phyloP scores from a whole-genome alignment of 2,329 filamentous ascomycete genomes.

The Xylaria sp. region DNA sequence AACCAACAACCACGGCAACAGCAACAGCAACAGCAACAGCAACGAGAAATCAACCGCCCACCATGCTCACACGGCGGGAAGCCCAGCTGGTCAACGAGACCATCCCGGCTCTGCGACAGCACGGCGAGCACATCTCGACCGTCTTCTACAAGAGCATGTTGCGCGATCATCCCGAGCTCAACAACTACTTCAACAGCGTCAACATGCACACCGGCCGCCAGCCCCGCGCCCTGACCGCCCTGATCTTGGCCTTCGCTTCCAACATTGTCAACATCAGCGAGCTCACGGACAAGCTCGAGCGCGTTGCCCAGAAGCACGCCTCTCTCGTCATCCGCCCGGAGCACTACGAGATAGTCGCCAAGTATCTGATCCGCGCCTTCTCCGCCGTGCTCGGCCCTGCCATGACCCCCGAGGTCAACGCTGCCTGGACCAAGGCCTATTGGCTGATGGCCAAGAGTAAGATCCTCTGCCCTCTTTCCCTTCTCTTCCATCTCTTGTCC shows the following conservation, averaged over 20 bases:
- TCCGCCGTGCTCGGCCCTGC: slow-evolving; percentile 72
- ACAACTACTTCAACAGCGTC: slow-evolving; percentile 76
- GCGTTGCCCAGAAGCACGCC: slow-evolving; percentile 77
- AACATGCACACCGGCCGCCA: slow-evolving; percentile 73
- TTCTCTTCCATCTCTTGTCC: too few relatives aligned
- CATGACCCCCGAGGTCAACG: slow-evolving; percentile 71
- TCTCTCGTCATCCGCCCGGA: slow-evolving; percentile 75
- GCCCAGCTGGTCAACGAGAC: slow-evolving; percentile 75
- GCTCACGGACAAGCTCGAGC: slow-evolving; percentile 64
- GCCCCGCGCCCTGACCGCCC: slow-evolving; percentile 68
- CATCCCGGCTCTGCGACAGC: slow-evolving; percentile 73
- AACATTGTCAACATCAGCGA: slow-evolving; percentile 74
- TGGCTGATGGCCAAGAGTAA: slow-evolving; percentile 73
- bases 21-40: not conserved
- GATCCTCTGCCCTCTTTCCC: not conserved
- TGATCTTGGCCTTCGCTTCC: slow-evolving; percentile 76
- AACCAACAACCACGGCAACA: not conserved
- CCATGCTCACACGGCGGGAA: slow-evolving; percentile 64
- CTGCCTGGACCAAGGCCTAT: slow-evolving; percentile 78
- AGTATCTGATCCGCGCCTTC: slow-evolving; percentile 75
- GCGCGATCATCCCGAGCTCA: slow-evolving; percentile 71
- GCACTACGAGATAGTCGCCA: slow-evolving; percentile 77
- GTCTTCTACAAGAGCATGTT: slow-evolving; percentile 79
- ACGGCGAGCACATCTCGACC: slow-evolving; percentile 75
- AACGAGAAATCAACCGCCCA: not conserved